Conservation (phyloP, 2,329 filamentous ascomycete species). For the Beauveria pseudobassiana region DNA sequence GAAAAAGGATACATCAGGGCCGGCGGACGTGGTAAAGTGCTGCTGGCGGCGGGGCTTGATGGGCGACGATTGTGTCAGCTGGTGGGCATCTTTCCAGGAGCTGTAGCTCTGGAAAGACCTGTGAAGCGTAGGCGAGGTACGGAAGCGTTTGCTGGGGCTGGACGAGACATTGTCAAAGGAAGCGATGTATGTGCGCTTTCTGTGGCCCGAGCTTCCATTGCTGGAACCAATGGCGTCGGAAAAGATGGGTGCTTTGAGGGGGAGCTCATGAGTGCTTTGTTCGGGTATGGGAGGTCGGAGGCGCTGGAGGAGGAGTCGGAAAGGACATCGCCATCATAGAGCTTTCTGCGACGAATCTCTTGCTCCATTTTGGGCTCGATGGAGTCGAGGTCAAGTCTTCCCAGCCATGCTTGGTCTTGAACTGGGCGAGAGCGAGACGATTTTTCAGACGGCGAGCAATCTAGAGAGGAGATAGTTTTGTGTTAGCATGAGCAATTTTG, state of each 20-base stretch:
- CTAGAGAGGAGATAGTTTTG: conserved; percentile 38
- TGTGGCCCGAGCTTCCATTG: conserved; percentile 57
- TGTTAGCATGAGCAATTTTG: not conserved
- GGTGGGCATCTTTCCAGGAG: conserved; percentile 70
- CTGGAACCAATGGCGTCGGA: conserved; percentile 73
- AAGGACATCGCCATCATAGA: conserved; percentile 63
- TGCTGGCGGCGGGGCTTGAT: conserved; percentile 68
- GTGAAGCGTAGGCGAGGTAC: conserved; percentile 51
- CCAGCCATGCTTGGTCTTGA: conserved; percentile 95
- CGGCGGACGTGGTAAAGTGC: conserved; percentile 64
- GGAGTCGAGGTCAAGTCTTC: conserved; percentile 80
- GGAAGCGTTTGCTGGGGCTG: conserved; percentile 62
- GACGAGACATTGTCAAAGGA: conserved; percentile 49
- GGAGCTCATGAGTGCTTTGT: conserved; percentile 68
- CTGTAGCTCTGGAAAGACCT: conserved; percentile 48
- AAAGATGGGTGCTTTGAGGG: conserved; percentile 74
- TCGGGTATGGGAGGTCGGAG: conserved; percentile 67
- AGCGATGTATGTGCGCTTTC: conserved; percentile 56
- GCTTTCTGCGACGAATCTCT: conserved; percentile 66
- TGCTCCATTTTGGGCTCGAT: conserved; percentile 81
- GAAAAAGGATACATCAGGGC: conserved; percentile 73
- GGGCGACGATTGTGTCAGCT: conserved; percentile 79
- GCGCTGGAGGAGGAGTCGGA: conserved; percentile 83
- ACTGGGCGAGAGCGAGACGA: conserved; percentile 88
- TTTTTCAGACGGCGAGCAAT: conserved; percentile 91